Evolutionary conservation across 192 early-diverging fungal species (phyloP), one percentile per base, ranked within the genome.

Genomic region (Podila horticola): DNA sequence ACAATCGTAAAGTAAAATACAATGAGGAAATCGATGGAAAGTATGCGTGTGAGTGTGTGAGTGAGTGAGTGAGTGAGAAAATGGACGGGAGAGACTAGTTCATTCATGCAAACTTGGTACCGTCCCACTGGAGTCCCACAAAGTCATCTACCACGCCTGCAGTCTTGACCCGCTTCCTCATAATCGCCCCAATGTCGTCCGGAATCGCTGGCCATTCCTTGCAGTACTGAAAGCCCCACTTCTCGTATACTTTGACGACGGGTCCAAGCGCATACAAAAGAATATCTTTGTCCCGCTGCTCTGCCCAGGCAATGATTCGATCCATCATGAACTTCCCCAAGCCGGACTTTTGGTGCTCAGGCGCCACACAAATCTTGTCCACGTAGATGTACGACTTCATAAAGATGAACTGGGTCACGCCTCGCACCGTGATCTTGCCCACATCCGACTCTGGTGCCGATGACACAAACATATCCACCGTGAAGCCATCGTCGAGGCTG

Each of bases 351-450:
- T 85, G 84, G 49, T 74, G 68, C 33, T 85, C 71, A 9, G 77
- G 36, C 7, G 64, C 58, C 41, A 85, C 79, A 58, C 74, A 82
- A 49, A 85, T 82, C 69, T 79, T 85, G 72, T 85, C 71, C 28
- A 85, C 66, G 30, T 82, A 85, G 30, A 85, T 72, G 26, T 83
- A 85, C 4, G 66, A 55, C 48, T 82, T 75, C 81, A 85, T 76
- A n/a, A 85, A 83, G 29, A 85, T 79, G 15, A 74, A 85, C 61
- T 82, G 74, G 0, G 79, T 74, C 20, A 83, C 75, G 1, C 81
- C 84, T 11, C 82, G 82, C 6, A 85, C 71, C 1, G 70, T 75
- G 49, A 77, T 72, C 34, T 71, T 28, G 20, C 62, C 57, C 11
- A 58, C 28, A 15, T 69, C 67, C 2, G 58, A 19, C 8, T 64